Evolutionary conservation across 805 yeast genomes (phyloP).

Genomic region (Nakazawaea pomicola): DNA sequence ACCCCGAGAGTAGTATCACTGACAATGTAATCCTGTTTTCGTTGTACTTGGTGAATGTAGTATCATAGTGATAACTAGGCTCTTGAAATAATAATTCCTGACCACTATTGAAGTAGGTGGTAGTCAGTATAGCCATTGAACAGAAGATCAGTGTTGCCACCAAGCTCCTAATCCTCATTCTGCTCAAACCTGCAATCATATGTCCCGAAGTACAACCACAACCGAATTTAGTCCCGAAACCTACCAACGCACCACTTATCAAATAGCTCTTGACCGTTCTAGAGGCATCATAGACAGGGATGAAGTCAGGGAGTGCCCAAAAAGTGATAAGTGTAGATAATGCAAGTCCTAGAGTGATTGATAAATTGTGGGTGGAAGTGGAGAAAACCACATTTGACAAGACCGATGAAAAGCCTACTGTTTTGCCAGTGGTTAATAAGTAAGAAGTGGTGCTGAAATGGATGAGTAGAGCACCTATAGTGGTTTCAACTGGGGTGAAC

Average conservation of each 20-base stretch:
- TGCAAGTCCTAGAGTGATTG: slow-evolving; percentile 32
- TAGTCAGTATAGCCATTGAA: slow-evolving; percentile 26
- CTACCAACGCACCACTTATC: slow-evolving; percentile 38
- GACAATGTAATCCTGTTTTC: too few species aligned
- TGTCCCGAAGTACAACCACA: slow-evolving; percentile 55
- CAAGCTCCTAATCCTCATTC: slow-evolving; percentile 38
- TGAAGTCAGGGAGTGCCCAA: slow-evolving; percentile 23
- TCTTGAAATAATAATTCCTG: not conserved
- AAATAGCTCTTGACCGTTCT: not conserved
- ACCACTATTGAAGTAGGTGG: slow-evolving; percentile 12
- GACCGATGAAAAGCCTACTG: slow-evolving; percentile 43
- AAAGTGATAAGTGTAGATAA: slow-evolving; percentile 22
- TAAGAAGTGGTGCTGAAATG: slow-evolving; percentile 42
- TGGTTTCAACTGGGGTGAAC: slow-evolving; percentile 41
- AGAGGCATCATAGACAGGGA: slow-evolving; percentile 4
- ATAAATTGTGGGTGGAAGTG: slow-evolving; percentile 22
- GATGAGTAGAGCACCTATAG: slow-evolving; percentile 41
- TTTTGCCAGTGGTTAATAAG: slow-evolving; percentile 32
- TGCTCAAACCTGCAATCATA: slow-evolving; percentile 45
- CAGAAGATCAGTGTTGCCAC: slow-evolving; percentile 38
- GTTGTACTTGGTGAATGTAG: slow-evolving; percentile 15
- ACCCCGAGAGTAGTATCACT: slow-evolving; percentile 14
- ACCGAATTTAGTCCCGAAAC: slow-evolving; percentile 42
- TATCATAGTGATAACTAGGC: slow-evolving; percentile 19
- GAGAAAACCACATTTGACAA: slow-evolving; percentile 26